Conservation (phyloP, 2,329 filamentous ascomycete genomes). For the Penicillium sp. region DNA sequence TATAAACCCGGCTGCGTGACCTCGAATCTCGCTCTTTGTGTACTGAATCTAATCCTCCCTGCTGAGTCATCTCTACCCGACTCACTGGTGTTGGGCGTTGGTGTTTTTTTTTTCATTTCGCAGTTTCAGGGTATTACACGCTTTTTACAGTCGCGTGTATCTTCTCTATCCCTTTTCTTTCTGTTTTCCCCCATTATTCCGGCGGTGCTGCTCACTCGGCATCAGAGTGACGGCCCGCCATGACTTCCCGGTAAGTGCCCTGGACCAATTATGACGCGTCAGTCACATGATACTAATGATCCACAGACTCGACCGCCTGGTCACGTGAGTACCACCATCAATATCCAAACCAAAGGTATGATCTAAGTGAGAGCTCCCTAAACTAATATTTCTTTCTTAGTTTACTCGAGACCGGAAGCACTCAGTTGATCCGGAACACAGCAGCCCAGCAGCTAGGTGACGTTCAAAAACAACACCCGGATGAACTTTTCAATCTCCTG, state of each 20-base stretch:
- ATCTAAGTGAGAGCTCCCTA: neutral
- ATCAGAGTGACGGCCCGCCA: conserved; percentile 33
- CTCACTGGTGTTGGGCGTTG: conserved; percentile 20
- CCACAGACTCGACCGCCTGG: conserved; percentile 74
- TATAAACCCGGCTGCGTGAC: conserved; percentile 50
- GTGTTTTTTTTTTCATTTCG: conserved; percentile 10
- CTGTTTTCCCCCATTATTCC: conserved; percentile 9
- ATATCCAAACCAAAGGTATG: neutral
- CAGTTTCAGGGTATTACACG: conserved; percentile 11
- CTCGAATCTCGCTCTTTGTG: conserved; percentile 36
- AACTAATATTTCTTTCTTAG: conserved; percentile 50
- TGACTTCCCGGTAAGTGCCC: conserved; percentile 44
- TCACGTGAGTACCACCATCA: conserved; percentile 68
- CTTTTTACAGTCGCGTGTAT: conserved; percentile 4
- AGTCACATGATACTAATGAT: conserved; percentile 35
- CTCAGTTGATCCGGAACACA: conserved; percentile 91
- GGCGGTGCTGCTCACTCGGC: conserved; percentile 21
- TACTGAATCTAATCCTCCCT: conserved; percentile 27
- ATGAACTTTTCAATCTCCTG: conserved; percentile 94
- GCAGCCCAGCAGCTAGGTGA: conserved; percentile 96
- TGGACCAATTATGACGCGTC: conserved; percentile 26
- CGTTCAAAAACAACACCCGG: conserved; percentile 96
- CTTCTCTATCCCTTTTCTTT: conserved; percentile 9
- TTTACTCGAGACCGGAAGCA: conserved; percentile 95
- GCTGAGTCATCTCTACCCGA: conserved; percentile 22